These are phyloP conservation scores for Ganoderma lingzhi DNA, from an alignment of 1,284 basidiomycete species.

Conservation along the genomic window DNA sequence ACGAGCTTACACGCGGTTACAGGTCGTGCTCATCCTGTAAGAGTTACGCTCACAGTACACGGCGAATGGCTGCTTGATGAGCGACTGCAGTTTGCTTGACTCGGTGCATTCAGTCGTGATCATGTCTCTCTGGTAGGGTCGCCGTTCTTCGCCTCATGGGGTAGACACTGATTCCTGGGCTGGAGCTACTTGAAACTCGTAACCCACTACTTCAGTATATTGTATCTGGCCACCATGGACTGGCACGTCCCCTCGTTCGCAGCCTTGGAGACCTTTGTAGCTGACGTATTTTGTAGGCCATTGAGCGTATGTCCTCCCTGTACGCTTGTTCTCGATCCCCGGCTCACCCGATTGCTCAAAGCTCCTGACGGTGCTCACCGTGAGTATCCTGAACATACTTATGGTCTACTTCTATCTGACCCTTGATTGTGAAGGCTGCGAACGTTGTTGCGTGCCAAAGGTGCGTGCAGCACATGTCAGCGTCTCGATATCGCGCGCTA, in stretches of 20 bases:
- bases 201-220: slow-evolving; percentile 8
- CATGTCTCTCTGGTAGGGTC: neutral
- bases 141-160: neutral
- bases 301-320: neutral
- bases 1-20: neutral
- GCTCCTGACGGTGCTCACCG: neutral
- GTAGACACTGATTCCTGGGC: neutral
- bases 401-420: neutral
- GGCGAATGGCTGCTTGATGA: neutral
- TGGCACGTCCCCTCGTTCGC: neutral
- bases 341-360: neutral
- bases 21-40: slow-evolving; percentile 5
- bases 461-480: neutral
- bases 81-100: neutral
- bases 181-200: slow-evolving; percentile 6
- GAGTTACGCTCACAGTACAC: neutral
- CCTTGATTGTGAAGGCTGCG: neutral
- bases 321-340: neutral
- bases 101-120: neutral
- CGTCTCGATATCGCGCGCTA: neutral
- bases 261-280: too few species aligned
- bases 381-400: neutral
- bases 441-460: neutral
- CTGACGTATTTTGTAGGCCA: neutral
- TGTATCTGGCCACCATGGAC: slow-evolving; percentile 41